Evolutionary conservation across 1,139 yeast species (phyloP), one percentile per base, ranked within the genome.

Genomic region (Candida dubliniensis): DNA sequence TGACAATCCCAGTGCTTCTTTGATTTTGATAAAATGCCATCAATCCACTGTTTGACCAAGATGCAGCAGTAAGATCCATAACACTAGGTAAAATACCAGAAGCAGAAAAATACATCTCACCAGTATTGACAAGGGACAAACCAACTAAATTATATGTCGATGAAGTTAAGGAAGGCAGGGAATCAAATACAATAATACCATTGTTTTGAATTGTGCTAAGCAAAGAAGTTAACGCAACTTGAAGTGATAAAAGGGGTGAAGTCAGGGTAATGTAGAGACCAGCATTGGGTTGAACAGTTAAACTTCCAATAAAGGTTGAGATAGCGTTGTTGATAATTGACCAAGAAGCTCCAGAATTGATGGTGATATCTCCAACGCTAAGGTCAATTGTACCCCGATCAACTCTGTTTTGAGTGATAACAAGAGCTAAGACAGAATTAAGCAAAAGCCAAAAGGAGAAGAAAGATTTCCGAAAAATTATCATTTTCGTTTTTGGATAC

Each of bases 281-380:
- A 42, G 67, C 67, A 12, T 58, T 49, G 31, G 55, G 57, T 7
- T 42, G 31, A 29, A 49, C 49, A 15, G 49, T 35, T 27, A 66
- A 52, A 26, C 43, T 40, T n/a, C 69, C 69, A 27, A 54, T 52
- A 38, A 61, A 52, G 4, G 57, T 44, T 14, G 60, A 50, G 39
- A 54, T 42, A 24, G 62, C 61, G 46, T 66, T 66, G 49, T 67
- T 54, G 40, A 66, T 51, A 30, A 67, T 60, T 25, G 73, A 66
- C 64, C 65, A 67, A 47, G 57, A 64, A 15, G 57, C 67, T 38
- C 63, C 66, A 10, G 56, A 54, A 12, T 55, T 50, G 38, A 68
- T 55, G 8, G 49, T 50, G 12, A 63, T 53, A 45, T 58, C 63
- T 13, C 64, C 67, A 38, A 60, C 52, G 23, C 63, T 64, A 39